Evolutionary conservation across 441 rosid genomes (phyloP).

Genomic region (Populus hybrid): DNA sequence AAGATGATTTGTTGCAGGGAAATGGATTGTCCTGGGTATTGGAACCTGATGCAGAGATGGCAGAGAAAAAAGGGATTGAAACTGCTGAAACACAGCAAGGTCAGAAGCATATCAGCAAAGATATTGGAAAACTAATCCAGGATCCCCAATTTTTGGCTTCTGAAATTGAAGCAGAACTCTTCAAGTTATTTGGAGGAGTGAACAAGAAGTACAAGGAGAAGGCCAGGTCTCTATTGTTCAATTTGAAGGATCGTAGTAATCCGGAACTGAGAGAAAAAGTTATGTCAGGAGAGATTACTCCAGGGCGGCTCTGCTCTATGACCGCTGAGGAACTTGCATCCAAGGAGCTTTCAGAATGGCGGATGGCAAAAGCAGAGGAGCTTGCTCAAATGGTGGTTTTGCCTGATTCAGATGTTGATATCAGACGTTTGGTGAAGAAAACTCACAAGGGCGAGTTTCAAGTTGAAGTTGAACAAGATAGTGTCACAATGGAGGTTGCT

Average conservation of each 20-base stretch:
- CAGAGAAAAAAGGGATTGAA: slow-evolving; percentile 34
- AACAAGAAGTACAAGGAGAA: slow-evolving; percentile 91
- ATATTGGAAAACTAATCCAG: slow-evolving; percentile 15
- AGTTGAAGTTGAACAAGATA: slow-evolving; percentile 72
- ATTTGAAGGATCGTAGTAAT: slow-evolving; percentile 81
- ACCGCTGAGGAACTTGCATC: slow-evolving; percentile 95
- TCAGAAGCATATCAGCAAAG: slow-evolving; percentile 16
- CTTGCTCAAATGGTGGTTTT: slow-evolving; percentile 92
- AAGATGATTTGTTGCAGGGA: slow-evolving; percentile 93
- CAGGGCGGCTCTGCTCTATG: slow-evolving; percentile 78
- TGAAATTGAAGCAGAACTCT: slow-evolving; percentile 71
- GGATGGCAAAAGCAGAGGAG: slow-evolving; percentile 91
- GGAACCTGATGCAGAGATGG: slow-evolving; percentile 50
- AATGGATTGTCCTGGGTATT: slow-evolving; percentile 92
- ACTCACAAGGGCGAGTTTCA: slow-evolving; percentile 96
- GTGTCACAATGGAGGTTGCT: slow-evolving; percentile 56
- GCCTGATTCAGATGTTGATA: slow-evolving; percentile 69
- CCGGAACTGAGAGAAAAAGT: slow-evolving; percentile 85
- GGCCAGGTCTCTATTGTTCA: slow-evolving; percentile 84
- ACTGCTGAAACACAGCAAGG: slow-evolving; percentile 18
- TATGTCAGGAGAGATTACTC: slow-evolving; percentile 62
- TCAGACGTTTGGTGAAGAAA: slow-evolving; percentile 77
- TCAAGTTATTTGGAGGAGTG: slow-evolving; percentile 76
- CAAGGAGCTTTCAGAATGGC: slow-evolving; percentile 88
- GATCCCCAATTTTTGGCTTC: slow-evolving; percentile 58